These are phyloP conservation scores for Beta corolliflora DNA, from an alignment of 179 eudicot species.

Conservation along the genomic window DNA sequence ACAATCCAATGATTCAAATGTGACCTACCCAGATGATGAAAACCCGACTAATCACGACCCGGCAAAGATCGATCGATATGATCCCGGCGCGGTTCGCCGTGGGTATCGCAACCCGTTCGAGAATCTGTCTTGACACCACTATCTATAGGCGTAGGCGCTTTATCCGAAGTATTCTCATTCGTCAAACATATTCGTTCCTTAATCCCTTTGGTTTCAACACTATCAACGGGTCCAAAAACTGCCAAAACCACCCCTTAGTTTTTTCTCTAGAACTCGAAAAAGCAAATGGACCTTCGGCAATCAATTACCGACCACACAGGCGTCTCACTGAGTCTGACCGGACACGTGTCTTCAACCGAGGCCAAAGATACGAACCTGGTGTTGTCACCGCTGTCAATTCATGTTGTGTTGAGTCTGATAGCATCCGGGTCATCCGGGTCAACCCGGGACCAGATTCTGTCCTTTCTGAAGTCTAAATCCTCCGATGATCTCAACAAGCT, in stretches of 20 bases:
- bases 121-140: too few species aligned
- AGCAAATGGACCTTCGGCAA: constrained; percentile 62
- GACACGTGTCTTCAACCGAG: constrained; percentile 36
- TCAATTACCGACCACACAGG: constrained; percentile 62
- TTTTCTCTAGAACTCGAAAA: neutral
- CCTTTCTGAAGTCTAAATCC: constrained; percentile 56
- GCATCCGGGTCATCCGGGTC: constrained; percentile 67
- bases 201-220: too few species aligned
- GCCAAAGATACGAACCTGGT: constrained; percentile 50
- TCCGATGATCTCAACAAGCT: constrained; percentile 60
- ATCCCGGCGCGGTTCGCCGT: too few species aligned
- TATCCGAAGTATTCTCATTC: too few species aligned
- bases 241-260: too few species aligned
- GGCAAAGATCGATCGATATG: accelerated
- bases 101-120: too few species aligned
- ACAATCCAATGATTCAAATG: too few species aligned
- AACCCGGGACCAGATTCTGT: constrained; percentile 61
- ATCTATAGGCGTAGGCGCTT: too few species aligned
- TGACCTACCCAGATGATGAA: too few species aligned
- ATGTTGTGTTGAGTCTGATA: constrained; percentile 61
- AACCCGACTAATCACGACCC: too few species aligned
- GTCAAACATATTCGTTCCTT: too few species aligned
- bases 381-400: constrained; percentile 75
- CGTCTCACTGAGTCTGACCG: constrained; percentile 49
- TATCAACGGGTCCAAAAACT: too few species aligned